Evolutionary conservation across 345 rosid genomes (phyloP).

Genomic region (Eucalyptus tenuipes): DNA sequence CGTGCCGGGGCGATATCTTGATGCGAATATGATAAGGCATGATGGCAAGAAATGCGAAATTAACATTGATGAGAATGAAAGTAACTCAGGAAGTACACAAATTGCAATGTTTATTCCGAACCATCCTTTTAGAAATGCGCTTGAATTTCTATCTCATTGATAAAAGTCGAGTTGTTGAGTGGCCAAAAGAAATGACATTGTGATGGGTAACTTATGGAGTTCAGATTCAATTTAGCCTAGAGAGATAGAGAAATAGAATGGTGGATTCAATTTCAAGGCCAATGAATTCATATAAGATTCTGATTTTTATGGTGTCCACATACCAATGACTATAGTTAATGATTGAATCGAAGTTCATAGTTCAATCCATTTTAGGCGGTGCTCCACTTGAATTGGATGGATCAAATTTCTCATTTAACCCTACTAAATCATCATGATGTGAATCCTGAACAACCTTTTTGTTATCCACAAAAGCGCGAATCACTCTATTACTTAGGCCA

Average conservation of each 20-base stretch:
- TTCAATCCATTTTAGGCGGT: rapidly evolving
- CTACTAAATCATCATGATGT: not conserved
- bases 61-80: not conserved
- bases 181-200: not conserved
- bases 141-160: not conserved
- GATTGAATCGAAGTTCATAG: not conserved
- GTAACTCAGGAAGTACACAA: not conserved
- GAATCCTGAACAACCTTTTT: rapidly evolving
- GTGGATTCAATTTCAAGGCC: not conserved
- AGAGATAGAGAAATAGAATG: not conserved
- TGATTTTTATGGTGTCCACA: not conserved
- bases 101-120: not conserved
- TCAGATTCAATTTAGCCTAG: not conserved
- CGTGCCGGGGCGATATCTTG: not conserved
- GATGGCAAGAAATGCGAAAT: not conserved
- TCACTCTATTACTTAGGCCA: not conserved
- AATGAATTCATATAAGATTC: not conserved
- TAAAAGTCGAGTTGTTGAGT: not conserved
- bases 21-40: not conserved
- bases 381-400: not conserved
- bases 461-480: not conserved
- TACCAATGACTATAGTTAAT: not conserved
- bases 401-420: not conserved
- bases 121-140: not conserved
- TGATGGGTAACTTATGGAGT: not conserved